Conservation (phyloP, 352 stramenopile species). For the Globisporangium nagaii region DNA sequence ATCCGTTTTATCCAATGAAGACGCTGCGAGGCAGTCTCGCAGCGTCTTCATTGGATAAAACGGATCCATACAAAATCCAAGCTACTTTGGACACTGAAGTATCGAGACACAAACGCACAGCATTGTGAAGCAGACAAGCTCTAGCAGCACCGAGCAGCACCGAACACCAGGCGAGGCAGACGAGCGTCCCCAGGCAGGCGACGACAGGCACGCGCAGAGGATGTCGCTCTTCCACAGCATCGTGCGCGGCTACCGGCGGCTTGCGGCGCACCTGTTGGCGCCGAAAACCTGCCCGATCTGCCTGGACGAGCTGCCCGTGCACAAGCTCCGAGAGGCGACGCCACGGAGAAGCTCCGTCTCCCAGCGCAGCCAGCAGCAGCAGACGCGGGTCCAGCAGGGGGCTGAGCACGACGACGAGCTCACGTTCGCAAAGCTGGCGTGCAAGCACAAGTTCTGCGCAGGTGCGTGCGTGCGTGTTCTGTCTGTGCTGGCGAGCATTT, state of each 20-base stretch:
- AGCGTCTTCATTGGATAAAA: too few relatives aligned
- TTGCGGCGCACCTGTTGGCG: conserved; percentile 38
- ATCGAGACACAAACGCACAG: too few relatives aligned
- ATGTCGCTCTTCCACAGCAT: conserved; percentile 40
- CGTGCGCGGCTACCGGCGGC: conserved; percentile 43
- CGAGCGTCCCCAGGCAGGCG: too few relatives aligned
- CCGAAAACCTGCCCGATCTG: conserved; percentile 51
- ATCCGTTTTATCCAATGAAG: too few relatives aligned
- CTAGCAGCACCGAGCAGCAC: too few relatives aligned
- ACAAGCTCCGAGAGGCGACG: conserved; percentile 25
- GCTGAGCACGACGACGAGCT: conserved; percentile 11
- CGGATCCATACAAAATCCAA: too few relatives aligned
- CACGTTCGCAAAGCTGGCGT: conserved; percentile 39
- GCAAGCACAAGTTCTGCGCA: conserved; percentile 55
- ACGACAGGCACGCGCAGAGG: not conserved
- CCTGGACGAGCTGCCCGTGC: conserved; percentile 44
- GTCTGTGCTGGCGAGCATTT: too few relatives aligned
- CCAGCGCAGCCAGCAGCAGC: not conserved
- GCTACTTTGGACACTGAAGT: too few relatives aligned
- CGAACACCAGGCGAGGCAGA: too few relatives aligned
- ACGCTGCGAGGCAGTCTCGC: too few relatives aligned
- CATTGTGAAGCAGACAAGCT: too few relatives aligned
- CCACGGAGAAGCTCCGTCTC: not conserved
- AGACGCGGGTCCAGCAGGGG: too few relatives aligned
- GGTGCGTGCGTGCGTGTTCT: conserved; percentile 12